Base-by-base conservation (phyloP, 306 rosid genomes). In the Quercus glauca region DNA sequence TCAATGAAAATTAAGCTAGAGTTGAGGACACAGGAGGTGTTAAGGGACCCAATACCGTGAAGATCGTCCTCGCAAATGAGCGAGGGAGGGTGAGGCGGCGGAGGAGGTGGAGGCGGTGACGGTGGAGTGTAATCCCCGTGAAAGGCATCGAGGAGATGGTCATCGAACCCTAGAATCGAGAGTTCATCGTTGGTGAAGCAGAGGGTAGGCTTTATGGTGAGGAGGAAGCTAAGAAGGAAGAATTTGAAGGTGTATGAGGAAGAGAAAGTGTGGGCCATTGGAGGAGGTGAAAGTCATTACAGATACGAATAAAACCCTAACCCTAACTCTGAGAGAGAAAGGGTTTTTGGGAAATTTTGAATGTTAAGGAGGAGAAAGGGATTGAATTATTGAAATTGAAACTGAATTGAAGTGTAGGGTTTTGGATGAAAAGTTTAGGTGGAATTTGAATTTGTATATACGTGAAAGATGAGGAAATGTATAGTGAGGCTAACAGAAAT, bases 71-170 rank as follows among this genome's bases (percentile, higher is more conserved):
- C 75, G 78, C 99, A 95, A 2, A 90, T 73, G 33, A 90, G 85
- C 10, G 99, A 90, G 2, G 99, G 96, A 17, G 91, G 99, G 72
- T 84, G 96, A 41, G 97, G 97, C 69, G 88, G 87, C 29, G 92
- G 96, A 5, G 93, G 84, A 2, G 95, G 94, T 1, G 95, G 92
- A 0, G 97, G 97, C 5, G 99, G 98, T 26, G 97, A 70, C n/a
- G 98, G 99, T 4, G 97, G 99, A 6, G 88, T 37, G 75, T 95
- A 95, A 84, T 92, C 98, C 31, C 91, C 87, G 4, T 88, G 89
- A 25, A 92, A 68, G 0, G 80, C 75, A 57, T 91, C 87, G 53
- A 85, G 71, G 26, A 49, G 17, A 49, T 49, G 15, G 53, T 13
- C 53, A 49, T 87, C 88, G 3, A 83, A 87, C 65, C 75, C 83